Evolutionary conservation across 257 asterid genomes (phyloP), one percentile per base, ranked within the genome.

Genomic region (Cruciata laevipes): DNA sequence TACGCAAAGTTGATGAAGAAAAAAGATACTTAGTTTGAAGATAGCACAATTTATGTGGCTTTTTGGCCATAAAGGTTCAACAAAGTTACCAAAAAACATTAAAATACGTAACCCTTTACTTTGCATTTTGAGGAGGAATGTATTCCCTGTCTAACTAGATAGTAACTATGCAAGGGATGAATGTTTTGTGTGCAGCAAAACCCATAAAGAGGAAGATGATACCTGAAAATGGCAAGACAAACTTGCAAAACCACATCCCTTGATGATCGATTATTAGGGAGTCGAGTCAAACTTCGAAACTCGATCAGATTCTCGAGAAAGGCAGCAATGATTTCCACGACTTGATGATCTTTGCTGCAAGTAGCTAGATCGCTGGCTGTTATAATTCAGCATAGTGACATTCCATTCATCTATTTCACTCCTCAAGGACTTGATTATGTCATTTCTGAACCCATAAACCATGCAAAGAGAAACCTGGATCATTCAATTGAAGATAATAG

Each of bases 1-100:
- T 71, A 78, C 81, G 84, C 84, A 68, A 76, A 71, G 79, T 74
- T 47, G 17, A 31, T 61, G 60, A 42, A 4, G 6, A 8, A 8
- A 8, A 40, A 40, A 25, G 52, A 35, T 40, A 49, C 7, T 44
- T 63, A 70, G 63, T 73, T 70, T 60, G 49, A 10, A 40, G 49
- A 40, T 40, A 55, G 72, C 67, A 44, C 33, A 25, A 55, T 44
- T 62, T 65, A 55, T 66, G 37, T 6, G 37, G 37, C 5, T 32
- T 32, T 35, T 35, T 35, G 38, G 7, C 63, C 47, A 10, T 13
- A 13, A 44, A 56, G 51, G 10, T 27, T 13, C 57, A 33, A 30
- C 20, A 35, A 63, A 59, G 52, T 44, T 12, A n/a, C 52, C 52
- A 44, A 16, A 37, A 49, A 14, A 68, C 58, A 30, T 44, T 49